Evolutionary conservation across 2,329 filamentous ascomycete species (phyloP).

Genomic region (Microascus cirrosus): DNA sequence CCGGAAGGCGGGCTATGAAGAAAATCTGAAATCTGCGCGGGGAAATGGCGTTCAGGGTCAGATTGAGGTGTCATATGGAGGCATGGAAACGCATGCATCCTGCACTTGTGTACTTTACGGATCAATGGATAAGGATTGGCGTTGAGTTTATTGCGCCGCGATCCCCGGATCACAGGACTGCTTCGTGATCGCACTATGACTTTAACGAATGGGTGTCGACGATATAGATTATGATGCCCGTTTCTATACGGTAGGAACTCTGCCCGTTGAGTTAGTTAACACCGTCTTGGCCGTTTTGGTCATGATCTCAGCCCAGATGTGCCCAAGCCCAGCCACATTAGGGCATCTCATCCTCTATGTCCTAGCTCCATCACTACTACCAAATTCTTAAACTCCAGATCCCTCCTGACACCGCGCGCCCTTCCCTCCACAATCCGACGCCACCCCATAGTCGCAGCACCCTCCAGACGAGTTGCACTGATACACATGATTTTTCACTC

Average conservation of each 20-base stretch:
- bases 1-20: neutral
- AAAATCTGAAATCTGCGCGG: neutral
- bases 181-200: too few relatives aligned
- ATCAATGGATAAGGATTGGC: neutral
- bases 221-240: too few relatives aligned
- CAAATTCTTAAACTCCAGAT: neutral
- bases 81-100: neutral
- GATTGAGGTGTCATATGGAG: neutral
- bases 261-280: too few relatives aligned
- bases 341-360: too few relatives aligned
- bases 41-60: neutral
- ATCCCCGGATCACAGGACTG: too few relatives aligned
- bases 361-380: neutral
- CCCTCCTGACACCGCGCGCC: conserved; percentile 5
- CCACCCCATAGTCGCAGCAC: conserved; percentile 12
- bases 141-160: neutral
- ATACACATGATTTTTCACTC: conserved; percentile 10
- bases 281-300: too few relatives aligned
- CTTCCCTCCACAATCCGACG: conserved; percentile 9
- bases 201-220: too few relatives aligned
- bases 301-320: too few relatives aligned
- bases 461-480: conserved; percentile 11
- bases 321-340: too few relatives aligned
- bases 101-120: neutral
- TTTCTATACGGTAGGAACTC: too few relatives aligned